These are phyloP conservation scores for Coniochaeta pulveracea DNA, from an alignment of 2,329 filamentous ascomycete genomes.

Conservation along the genomic window DNA sequence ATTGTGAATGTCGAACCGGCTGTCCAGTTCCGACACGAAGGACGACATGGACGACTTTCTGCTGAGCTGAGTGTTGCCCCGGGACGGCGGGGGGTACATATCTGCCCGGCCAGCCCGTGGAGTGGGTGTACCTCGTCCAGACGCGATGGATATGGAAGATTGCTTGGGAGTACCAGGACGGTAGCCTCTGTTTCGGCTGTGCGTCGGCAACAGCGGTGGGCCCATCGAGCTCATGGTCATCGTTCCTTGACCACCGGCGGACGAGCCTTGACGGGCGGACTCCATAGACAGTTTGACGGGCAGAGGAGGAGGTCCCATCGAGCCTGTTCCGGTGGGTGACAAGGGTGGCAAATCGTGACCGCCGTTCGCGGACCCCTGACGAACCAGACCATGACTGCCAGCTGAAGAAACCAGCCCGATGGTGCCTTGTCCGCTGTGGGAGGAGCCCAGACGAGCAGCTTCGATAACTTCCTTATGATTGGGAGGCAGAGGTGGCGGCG, in stretches of 20 bases:
- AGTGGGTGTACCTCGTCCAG: conserved; percentile 45
- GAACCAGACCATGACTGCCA: not conserved
- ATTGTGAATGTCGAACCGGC: conserved; percentile 69
- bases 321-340: not conserved
- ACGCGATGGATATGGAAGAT: conserved; percentile 32
- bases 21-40: conserved; percentile 88
- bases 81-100: conserved; percentile 33
- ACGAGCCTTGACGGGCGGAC: conserved; percentile 54
- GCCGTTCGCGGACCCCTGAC: not conserved
- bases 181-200: conserved; percentile 32
- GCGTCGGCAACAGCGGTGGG: conserved; percentile 74
- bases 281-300: conserved; percentile 58
- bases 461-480: conserved; percentile 82
- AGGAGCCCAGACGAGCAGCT: conserved; percentile 54
- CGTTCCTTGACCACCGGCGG: conserved; percentile 23
- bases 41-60: conserved; percentile 85
- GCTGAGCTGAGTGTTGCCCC: conserved; percentile 25
- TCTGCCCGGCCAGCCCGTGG: conserved; percentile 37
- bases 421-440: conserved; percentile 23
- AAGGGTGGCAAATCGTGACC: too few relatives aligned
- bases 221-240: conserved; percentile 49
- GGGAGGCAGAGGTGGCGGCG: conserved; percentile 59
- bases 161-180: conserved; percentile 51
- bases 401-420: conserved; percentile 64
- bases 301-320: conserved; percentile 1